Evolutionary conservation across 306 rosid genomes (phyloP), one percentile per base, ranked within the genome.

Genomic region (Mucuna pruriens): DNA sequence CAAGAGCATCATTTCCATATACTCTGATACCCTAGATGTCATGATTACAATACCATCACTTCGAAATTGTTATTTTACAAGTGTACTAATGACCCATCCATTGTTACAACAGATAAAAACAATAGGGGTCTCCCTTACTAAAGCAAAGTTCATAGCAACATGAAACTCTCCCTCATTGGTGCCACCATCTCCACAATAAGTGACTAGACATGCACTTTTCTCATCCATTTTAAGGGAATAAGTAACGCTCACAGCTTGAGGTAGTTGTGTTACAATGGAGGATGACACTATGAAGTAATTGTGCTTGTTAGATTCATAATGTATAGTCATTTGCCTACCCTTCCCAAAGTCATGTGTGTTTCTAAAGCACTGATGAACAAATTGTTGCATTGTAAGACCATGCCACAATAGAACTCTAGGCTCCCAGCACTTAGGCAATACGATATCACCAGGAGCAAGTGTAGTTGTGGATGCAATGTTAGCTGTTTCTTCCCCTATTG

Each of bases 251-350:
- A 89, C 97, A 2, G 97, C 94, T 83, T 92, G 97, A 42, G 94
- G 94, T 80, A 92, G 87, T 63, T 92, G 94, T 52, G 97, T 92
- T 40, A 90, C 90, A 61, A 92, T 84, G 13, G 97, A 93, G 1
- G 97, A 92, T 49, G 97, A 92, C 3, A 92, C 70, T 1, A 93
- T 89, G 88, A 92, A 36, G 89, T 86, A 92, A 55, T 92, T 90
- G 79, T 33, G 92, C 34, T 83, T 61, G 77, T 83, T 89, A 16
- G 97, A 92, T 10, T 86, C 97, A 2, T 92, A 92, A 79, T 92
- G 97, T 71, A 92, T 87, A 0, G 97, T 94, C 97, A 90, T 92
- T 46, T 92, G 97, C 42, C 89, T 84, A 33, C 93, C 94, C 86
- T 87, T 90, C 13, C 97, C 97, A 13, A 68, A 46, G 78, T 92